Evolutionary conservation across 441 rosid genomes (phyloP).

Genomic region (Populus hybrid): DNA sequence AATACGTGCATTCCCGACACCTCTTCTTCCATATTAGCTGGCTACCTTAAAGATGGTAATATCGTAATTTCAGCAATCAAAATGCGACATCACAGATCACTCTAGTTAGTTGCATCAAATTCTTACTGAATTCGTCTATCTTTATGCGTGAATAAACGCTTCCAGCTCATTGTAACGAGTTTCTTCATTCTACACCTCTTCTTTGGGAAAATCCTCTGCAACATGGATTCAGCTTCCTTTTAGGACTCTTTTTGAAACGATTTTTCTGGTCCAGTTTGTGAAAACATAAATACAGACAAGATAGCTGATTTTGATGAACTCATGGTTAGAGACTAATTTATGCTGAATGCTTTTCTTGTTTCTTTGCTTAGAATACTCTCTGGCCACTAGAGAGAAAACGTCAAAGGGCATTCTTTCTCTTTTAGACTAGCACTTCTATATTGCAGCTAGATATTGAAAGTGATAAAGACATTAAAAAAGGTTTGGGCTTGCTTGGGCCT

Average conservation of each 20-base stretch:
- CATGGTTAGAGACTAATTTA: slow-evolving; percentile 5
- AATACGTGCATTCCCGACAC: slow-evolving; percentile 31
- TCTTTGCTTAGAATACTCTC: slow-evolving; percentile 85
- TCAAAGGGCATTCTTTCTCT: slow-evolving; percentile 91
- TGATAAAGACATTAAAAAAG: background rate
- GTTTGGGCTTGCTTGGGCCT: too few relatives aligned
- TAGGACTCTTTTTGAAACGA: background rate
- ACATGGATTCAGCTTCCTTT: background rate
- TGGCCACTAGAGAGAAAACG: slow-evolving; percentile 98
- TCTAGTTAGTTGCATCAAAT: background rate
- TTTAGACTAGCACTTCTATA: slow-evolving; percentile 81
- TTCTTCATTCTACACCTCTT: background rate
- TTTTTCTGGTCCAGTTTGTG: background rate
- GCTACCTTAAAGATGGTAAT: background rate
- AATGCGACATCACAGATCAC: background rate
- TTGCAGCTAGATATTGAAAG: slow-evolving; percentile 77
- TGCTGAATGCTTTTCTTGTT: background rate
- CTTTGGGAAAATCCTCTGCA: background rate
- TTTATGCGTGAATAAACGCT: background rate
- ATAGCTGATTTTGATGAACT: background rate
- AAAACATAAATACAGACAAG: background rate
- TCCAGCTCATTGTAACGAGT: background rate
- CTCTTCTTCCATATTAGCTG: background rate
- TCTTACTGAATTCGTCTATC: background rate
- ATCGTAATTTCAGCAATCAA: background rate